Evolutionary conservation across 83 land plant species (phyloP).

Genomic region (Thuja plicata): DNA sequence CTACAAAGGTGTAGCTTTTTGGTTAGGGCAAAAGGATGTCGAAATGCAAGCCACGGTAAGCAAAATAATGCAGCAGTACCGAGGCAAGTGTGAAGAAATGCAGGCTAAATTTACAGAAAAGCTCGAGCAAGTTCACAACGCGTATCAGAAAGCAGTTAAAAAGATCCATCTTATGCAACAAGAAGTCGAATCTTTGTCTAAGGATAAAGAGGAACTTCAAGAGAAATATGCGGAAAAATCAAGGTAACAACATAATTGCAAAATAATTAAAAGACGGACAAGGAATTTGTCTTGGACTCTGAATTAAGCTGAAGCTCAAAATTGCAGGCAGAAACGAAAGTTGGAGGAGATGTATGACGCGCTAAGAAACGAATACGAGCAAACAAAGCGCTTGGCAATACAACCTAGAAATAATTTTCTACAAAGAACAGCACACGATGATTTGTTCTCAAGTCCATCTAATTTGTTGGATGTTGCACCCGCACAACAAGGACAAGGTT

Average conservation of each 20-base stretch:
- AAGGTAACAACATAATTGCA: slow-evolving; percentile 37
- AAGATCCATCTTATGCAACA: slow-evolving; percentile 83
- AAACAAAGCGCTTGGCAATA: slow-evolving; percentile 66
- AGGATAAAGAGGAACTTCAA: slow-evolving; percentile 92
- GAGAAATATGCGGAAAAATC: slow-evolving; percentile 96
- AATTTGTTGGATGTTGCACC: slow-evolving; percentile 46
- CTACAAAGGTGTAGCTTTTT: slow-evolving; percentile 87
- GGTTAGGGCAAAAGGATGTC: slow-evolving; percentile 90
- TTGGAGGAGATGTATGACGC: slow-evolving; percentile 99
- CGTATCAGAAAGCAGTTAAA: slow-evolving; percentile 89
- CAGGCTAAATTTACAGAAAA: slow-evolving; percentile 84
- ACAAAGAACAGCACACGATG: slow-evolving; percentile 46
- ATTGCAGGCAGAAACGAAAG: slow-evolving; percentile 89
- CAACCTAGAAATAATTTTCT: slow-evolving; percentile 52
- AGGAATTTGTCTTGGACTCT: background rate
- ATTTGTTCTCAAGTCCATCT: slow-evolving; percentile 49
- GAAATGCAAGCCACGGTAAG: slow-evolving; percentile 88
- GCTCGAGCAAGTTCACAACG: slow-evolving; percentile 74
- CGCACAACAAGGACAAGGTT: slow-evolving; percentile 49
- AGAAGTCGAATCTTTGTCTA: slow-evolving; percentile 73
- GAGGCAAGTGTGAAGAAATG: slow-evolving; percentile 86
- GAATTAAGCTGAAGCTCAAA: background rate
- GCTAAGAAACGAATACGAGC: slow-evolving; percentile 80
- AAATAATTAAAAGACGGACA: background rate
- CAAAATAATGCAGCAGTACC: slow-evolving; percentile 71